These are phyloP conservation scores for Alternaria solani DNA, from an alignment of 2,329 filamentous ascomycete genomes.

Conservation along the genomic window DNA sequence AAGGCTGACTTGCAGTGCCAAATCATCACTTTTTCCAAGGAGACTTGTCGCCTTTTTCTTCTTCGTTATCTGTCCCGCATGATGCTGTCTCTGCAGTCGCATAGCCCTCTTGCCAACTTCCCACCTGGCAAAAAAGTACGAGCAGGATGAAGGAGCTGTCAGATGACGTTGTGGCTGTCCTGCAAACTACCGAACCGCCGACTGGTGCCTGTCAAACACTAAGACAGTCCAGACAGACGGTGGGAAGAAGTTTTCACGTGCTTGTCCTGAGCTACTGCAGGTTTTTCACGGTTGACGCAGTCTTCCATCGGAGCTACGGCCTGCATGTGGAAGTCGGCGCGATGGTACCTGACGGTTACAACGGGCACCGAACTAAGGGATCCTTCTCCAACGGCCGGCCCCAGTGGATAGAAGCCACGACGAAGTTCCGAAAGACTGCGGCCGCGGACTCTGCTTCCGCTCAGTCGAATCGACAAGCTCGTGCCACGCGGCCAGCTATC, in stretches of 20 bases:
- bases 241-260: constrained; percentile 9
- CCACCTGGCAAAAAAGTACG: not conserved
- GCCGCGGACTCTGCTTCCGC: constrained; percentile 1
- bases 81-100: not conserved
- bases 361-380: constrained; percentile 1
- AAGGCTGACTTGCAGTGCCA: not conserved
- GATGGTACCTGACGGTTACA: constrained; percentile 7
- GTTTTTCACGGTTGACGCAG: constrained; percentile 8
- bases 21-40: not conserved
- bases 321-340: constrained; percentile 3
- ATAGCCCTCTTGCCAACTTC: not conserved
- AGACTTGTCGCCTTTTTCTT: constrained; percentile 1
- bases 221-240: constrained; percentile 8
- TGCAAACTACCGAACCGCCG: constrained; percentile 2
- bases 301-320: constrained; percentile 1
- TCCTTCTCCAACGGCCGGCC: constrained; percentile 6
- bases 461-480: constrained; percentile 3
- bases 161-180: constrained; percentile 3
- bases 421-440: constrained; percentile 1
- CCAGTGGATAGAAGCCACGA: constrained; percentile 4
- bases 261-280: constrained; percentile 7
- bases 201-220: constrained; percentile 4
- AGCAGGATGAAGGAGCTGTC: constrained; percentile 1
- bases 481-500: constrained; percentile 28
- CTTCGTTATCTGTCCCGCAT: not conserved